Evolutionary conservation across 179 eudicot genomes (phyloP).

Genomic region (Sideroxylon spinosum): DNA sequence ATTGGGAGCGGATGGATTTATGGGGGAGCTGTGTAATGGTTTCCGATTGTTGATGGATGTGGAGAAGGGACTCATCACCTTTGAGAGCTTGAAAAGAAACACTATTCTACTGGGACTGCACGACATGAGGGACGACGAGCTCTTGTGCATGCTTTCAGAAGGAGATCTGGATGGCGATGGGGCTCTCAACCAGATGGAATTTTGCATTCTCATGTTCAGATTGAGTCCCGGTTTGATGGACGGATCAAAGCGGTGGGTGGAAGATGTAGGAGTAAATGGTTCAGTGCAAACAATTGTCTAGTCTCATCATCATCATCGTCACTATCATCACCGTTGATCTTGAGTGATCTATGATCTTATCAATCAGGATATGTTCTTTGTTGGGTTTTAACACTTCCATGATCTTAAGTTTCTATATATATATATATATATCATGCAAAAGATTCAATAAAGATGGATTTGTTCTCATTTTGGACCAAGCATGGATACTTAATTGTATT

Average conservation of each 20-base stretch:
- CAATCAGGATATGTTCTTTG: too few relatives aligned
- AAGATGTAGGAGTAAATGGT: neutral
- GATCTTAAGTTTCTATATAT: too few relatives aligned
- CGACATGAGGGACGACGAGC: slow-evolving; percentile 41
- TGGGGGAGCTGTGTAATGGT: slow-evolving; percentile 50
- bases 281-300: neutral
- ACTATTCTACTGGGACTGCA: slow-evolving; percentile 32
- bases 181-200: slow-evolving; percentile 46
- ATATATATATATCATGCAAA: too few relatives aligned
- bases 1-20: slow-evolving; percentile 41
- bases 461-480: too few relatives aligned
- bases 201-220: slow-evolving; percentile 54
- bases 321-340: too few relatives aligned
- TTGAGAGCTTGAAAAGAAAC: slow-evolving; percentile 49
- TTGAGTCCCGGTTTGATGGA: slow-evolving; percentile 41
- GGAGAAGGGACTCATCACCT: slow-evolving; percentile 49
- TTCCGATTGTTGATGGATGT: slow-evolving; percentile 45
- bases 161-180: slow-evolving; percentile 60
- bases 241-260: slow-evolving; percentile 31
- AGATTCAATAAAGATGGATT: too few relatives aligned
- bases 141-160: slow-evolving; percentile 39
- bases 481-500: too few relatives aligned
- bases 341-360: too few relatives aligned
- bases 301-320: neutral
- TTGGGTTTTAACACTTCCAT: too few relatives aligned